Evolutionary conservation across 805 yeast species (phyloP), one percentile per base, ranked within the genome.

Genomic region (Metschnikowia kunwiensis): DNA sequence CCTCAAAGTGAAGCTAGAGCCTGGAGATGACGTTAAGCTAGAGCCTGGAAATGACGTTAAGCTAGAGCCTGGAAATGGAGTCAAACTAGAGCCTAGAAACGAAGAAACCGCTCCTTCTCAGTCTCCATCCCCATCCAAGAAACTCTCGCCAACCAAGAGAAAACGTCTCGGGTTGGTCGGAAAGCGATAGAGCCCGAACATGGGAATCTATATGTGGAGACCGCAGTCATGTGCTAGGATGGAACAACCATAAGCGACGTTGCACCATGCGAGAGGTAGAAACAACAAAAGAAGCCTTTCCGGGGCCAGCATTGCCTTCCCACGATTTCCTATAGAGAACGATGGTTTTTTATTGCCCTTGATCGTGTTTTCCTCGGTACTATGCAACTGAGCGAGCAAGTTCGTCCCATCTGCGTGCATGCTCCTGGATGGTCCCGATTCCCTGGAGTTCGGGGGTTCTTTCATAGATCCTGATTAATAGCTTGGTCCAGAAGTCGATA

Each of bases 401-500:
- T 5, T 26, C 35, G 20, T 25, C 26, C 40, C 40, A 36, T 22
- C 21, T 30, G 12, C 13, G 25, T 5, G 24, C 32, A 5, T 30
- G 28, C 13, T 24, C 18, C 13, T 20, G 26, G 7, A 36, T 16
- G 5, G n/a, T n/a, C 5, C 30, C 35, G 9, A 22, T 14, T 11
- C 35, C 35, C 9, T 30, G 26, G 14, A 36, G 34, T 5, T 12
- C 17, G 24, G 14, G n/a, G 15, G 26, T 30, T 7, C 17, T 15
- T 16, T 31, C 37, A 32, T 46, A 45, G 9, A 46, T 29, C 29
- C 27, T 60, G 2, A 49, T 43, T 28, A 81, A 54, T 0, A 74
- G 60, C 2, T 58, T 54, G 2, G 56, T 41, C 89, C 89, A 83
- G 48, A 76, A 75, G 2, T 57, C 58, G 4, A 68, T 55, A 46